A percentile compares a stretch with the other conserved stretches of the same genome.
Evolutionary conservation across 441 rosid genomes (phyloP).

Genomic region (Mallotus japonicus): DNA sequence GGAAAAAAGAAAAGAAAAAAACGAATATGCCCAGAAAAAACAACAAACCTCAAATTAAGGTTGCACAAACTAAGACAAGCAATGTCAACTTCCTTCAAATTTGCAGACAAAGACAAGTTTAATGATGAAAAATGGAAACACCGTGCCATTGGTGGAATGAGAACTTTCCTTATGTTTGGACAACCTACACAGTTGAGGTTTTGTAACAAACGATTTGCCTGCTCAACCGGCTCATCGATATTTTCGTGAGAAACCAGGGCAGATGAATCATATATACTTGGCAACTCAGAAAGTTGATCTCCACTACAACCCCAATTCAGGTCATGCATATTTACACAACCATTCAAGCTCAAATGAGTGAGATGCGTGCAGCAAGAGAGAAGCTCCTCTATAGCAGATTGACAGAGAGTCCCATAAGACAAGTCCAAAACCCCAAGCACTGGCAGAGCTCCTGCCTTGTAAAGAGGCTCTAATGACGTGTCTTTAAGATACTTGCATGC

Average conservation of each 20-base stretch:
- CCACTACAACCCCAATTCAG: constrained; percentile 73
- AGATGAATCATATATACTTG: constrained; percentile 29
- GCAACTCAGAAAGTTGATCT: constrained; percentile 40
- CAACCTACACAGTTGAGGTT: constrained; percentile 94
- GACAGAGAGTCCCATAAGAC: constrained; percentile 91
- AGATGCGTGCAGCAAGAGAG: constrained; percentile 89
- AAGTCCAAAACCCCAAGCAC: constrained; percentile 82
- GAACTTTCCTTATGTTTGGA: constrained; percentile 80
- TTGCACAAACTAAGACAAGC: constrained; percentile 66
- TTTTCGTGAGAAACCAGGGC: constrained; percentile 27
- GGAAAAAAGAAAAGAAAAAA: neutral
- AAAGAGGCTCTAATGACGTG: constrained; percentile 87
- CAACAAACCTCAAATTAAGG: constrained; percentile 75
- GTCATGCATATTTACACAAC: constrained; percentile 92
- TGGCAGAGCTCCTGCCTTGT: constrained; percentile 78
- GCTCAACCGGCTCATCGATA: constrained; percentile 39
- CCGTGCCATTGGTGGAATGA: constrained; percentile 70
- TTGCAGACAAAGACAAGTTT: constrained; percentile 79
- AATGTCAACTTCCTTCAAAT: constrained; percentile 87
- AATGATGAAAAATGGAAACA: constrained; percentile 72
- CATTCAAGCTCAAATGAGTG: constrained; percentile 92
- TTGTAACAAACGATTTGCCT: constrained; percentile 69
- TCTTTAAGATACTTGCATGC: constrained; percentile 94
- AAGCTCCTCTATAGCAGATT: constrained; percentile 89
- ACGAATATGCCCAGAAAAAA: neutral